Conservation (phyloP, 2,329 filamentous ascomycete genomes). For the Fusarium stilboides region DNA sequence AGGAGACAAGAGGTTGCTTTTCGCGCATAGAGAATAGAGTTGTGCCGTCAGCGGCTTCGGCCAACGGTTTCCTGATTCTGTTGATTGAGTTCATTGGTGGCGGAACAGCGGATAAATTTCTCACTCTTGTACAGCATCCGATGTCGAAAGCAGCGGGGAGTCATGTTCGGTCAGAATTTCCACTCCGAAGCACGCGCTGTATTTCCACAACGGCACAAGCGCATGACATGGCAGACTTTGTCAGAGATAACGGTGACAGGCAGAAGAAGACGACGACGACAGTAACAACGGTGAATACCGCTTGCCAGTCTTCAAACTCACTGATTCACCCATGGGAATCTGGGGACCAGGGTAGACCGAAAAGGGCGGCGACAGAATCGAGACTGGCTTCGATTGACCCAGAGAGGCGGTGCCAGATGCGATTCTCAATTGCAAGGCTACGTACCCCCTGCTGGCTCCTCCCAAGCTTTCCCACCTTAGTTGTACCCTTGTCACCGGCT, state of each 20-base stretch:
- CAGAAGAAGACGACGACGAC: conserved; percentile 6
- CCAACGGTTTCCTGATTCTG: conserved; percentile 15
- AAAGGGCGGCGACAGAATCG: conserved; percentile 21
- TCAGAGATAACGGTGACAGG: conserved; percentile 18
- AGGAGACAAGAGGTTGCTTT: conserved; percentile 20
- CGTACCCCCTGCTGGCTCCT: conserved; percentile 42
- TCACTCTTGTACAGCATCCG: too few relatives aligned
- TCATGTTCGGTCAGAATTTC: conserved; percentile 5
- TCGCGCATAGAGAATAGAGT: conserved; percentile 12
- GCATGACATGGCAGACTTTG: neutral
- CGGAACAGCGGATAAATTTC: conserved; percentile 7
- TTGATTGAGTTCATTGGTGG: conserved; percentile 38
- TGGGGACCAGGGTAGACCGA: conserved; percentile 24
- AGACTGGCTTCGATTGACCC: conserved; percentile 36
- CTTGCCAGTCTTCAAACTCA: conserved; percentile 17
- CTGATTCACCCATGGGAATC: conserved; percentile 32
- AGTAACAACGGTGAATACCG: conserved; percentile 16
- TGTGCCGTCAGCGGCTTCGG: conserved; percentile 42
- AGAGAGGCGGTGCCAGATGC: conserved; percentile 43
- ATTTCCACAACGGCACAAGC: conserved; percentile 21
- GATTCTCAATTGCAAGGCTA: conserved; percentile 38
- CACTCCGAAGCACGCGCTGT: conserved; percentile 19
- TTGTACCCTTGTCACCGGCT: conserved; percentile 30
- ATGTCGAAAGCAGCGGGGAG: conserved; percentile 17
- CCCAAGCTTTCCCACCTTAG: conserved; percentile 22